These are phyloP conservation scores for Pseudocercospora eumusae DNA, from an alignment of 2,329 filamentous ascomycete genomes.

Conservation along the genomic window DNA sequence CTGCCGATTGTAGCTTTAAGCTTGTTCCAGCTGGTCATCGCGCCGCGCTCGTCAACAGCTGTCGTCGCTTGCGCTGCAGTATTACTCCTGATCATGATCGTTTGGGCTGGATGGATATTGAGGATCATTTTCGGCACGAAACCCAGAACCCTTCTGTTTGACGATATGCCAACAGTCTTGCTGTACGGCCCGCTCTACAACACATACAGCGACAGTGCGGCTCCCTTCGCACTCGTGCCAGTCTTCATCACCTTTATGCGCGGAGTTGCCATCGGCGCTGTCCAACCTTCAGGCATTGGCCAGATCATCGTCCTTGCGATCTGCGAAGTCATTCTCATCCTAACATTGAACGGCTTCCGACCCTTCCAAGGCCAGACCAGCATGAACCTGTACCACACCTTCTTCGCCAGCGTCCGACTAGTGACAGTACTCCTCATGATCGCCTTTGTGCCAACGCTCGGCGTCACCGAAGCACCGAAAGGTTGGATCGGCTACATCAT, in stretches of 20 bases:
- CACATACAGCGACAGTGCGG: slow-evolving; percentile 91
- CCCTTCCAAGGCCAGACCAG: slow-evolving; percentile 90
- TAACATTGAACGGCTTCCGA: slow-evolving; percentile 84
- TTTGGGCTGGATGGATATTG: slow-evolving; percentile 76
- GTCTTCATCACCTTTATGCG: slow-evolving; percentile 81
- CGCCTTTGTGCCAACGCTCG: slow-evolving; percentile 80
- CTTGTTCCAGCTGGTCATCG: slow-evolving; percentile 85
- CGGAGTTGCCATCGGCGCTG: slow-evolving; percentile 85
- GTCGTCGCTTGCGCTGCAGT: slow-evolving; percentile 74
- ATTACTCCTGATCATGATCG: slow-evolving; percentile 70
- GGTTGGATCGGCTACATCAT: slow-evolving; percentile 97
- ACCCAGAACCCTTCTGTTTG: slow-evolving; percentile 84
- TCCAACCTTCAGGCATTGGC: slow-evolving; percentile 89
- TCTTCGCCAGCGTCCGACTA: slow-evolving; percentile 77
- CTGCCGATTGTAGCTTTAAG: slow-evolving; percentile 84
- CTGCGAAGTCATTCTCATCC: slow-evolving; percentile 85
- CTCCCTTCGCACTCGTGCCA: slow-evolving; percentile 84
- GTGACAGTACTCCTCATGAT: slow-evolving; percentile 58
- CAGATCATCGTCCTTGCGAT: slow-evolving; percentile 91
- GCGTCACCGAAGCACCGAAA: slow-evolving; percentile 74
- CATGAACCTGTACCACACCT: slow-evolving; percentile 93
- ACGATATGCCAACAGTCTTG: slow-evolving; percentile 85
- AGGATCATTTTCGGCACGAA: slow-evolving; percentile 77
- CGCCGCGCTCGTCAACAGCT: slow-evolving; percentile 65
- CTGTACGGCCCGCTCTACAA: slow-evolving; percentile 94